Conservation (phyloP, 495 filamentous ascomycete species). For the Neurospora tetraspora region DNA sequence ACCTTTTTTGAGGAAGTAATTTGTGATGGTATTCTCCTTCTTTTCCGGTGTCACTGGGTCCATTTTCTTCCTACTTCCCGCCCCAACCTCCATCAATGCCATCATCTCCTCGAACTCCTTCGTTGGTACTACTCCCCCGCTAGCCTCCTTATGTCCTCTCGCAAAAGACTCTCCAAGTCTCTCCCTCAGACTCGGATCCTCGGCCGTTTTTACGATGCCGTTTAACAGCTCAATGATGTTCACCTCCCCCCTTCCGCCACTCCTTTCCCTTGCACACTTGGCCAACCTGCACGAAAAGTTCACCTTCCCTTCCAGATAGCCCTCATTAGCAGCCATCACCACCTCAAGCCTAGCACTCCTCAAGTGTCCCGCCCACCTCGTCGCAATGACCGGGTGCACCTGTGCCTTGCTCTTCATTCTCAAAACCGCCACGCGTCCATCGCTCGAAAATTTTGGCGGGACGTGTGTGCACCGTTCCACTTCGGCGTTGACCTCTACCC, state of each 20-base stretch:
- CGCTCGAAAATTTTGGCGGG: constrained; percentile 45
- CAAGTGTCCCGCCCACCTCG: constrained; percentile 46
- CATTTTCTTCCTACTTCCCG: constrained; percentile 26
- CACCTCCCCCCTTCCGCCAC: constrained; percentile 29
- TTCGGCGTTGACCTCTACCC: constrained; percentile 43
- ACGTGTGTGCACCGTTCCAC: constrained; percentile 43
- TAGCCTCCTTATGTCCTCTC: constrained; percentile 48
- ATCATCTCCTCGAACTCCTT: constrained; percentile 50
- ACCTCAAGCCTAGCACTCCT: constrained; percentile 41
- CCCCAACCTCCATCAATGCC: constrained; percentile 40
- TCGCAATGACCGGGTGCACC: constrained; percentile 50
- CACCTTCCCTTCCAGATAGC: constrained; percentile 44
- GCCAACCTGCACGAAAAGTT: constrained; percentile 51
- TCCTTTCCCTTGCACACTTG: constrained; percentile 28
- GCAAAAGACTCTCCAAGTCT: constrained; percentile 47
- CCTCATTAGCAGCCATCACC: constrained; percentile 48
- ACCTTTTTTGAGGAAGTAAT: not conserved
- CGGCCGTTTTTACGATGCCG: constrained; percentile 29
- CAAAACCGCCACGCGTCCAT: constrained; percentile 47
- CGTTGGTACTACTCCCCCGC: constrained; percentile 42
- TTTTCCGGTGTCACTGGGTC: not conserved
- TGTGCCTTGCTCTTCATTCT: constrained; percentile 43
- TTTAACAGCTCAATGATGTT: constrained; percentile 45
- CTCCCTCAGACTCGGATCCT: constrained; percentile 30
- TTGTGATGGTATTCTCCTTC: not conserved